Evolutionary conservation across 2,329 filamentous ascomycete genomes (phyloP), one percentile per base, ranked within the genome.

Genomic region (Colletotrichum sp.): DNA sequence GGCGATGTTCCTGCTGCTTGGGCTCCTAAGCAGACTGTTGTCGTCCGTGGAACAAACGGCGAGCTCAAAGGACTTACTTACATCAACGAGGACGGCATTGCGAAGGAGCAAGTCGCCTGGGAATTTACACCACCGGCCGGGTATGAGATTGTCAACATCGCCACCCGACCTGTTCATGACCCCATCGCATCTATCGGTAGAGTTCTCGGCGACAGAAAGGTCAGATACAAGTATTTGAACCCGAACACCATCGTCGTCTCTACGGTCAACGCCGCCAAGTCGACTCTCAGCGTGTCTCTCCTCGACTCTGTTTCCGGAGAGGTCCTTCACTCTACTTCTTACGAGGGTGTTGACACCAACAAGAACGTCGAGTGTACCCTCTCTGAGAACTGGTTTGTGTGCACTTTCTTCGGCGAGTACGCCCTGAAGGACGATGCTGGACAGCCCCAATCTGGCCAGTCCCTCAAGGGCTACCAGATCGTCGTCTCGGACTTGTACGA

Each of bases 151-250:
- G 87, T 93, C 8, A 87, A 90, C 60, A 88, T 97, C 52, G 93
- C 93, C 4, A 89, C 93, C 22, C 91, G 93, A 64, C 93, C 95
- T 12, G 82, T 90, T 4, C 94, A 96, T 78, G 96, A 99, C 79
- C 95, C 95, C 0, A 93, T 98, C 64, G 96, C 97, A 5, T 98
- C 97, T 1, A 98, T 99, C 79, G 97, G 97, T 12, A 95, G 95
- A 75, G 97, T 98, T 2, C 91, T 99, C 27, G 96, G 96, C 30
- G 94, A 99, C 81, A 92, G 97, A 58, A 93, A 93, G n/a, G 97
- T 99, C 64, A 91, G 96, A 77, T 99, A 99, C 91, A 99, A 99
- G 86, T 98, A 98, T 83, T 87, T 99, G 55, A 98, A 97, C 86
- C 92, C 95, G 1, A 98, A 98, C 84, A 90, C 95, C 8, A 88